phyloP scores from a whole-genome alignment of 2,329 filamentous ascomycete genomes.

The Coniosporium tulheliwenetii region DNA sequence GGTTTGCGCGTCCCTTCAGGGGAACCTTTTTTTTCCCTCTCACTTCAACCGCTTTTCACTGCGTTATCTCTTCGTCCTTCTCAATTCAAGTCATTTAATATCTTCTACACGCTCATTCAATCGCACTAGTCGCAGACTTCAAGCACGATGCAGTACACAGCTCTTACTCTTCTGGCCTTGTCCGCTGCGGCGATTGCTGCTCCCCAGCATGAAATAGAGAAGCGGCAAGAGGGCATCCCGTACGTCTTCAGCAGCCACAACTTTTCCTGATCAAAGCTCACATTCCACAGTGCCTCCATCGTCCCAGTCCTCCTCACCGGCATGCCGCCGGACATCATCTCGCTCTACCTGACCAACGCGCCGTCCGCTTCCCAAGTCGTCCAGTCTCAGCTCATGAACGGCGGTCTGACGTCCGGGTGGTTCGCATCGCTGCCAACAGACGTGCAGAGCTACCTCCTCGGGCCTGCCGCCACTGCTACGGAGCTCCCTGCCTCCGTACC shows the following conservation, averaged over 20 bases:
- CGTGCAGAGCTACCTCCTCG: conserved; percentile 26
- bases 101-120: too few relatives aligned
- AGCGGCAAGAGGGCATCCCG: background rate
- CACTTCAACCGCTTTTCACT: too few relatives aligned
- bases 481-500: too few relatives aligned
- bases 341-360: conserved; percentile 24
- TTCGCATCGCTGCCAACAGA: conserved; percentile 27
- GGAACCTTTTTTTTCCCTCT: too few relatives aligned
- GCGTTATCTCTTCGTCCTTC: too few relatives aligned
- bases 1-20: too few relatives aligned
- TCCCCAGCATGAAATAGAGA: background rate
- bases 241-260: too few relatives aligned
- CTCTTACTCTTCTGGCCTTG: background rate
- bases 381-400: conserved; percentile 25
- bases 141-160: background rate
- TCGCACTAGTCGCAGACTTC: background rate
- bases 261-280: background rate
- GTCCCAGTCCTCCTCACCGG: conserved; percentile 27
- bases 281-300: conserved; percentile 17
- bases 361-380: conserved; percentile 24
- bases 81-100: too few relatives aligned
- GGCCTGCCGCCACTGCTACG: conserved; percentile 9
- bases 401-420: conserved; percentile 25
- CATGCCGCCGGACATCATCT: conserved; percentile 23
- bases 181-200: background rate